phyloP scores from a whole-genome alignment of 176 grass and related monocot species.

The Zizania latifolia region DNA sequence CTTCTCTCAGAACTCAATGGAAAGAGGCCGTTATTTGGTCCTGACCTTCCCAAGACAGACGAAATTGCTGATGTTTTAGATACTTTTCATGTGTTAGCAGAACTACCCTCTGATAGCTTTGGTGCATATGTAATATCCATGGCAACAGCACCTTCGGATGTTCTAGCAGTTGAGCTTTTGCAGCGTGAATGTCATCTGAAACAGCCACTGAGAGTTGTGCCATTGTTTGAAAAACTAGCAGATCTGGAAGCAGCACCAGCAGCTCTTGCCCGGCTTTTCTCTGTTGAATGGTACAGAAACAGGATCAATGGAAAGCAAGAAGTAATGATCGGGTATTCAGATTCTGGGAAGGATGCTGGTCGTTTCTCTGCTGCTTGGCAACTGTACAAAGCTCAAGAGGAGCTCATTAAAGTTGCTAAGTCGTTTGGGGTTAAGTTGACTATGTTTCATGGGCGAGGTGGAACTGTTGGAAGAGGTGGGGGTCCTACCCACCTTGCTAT shows the following conservation, averaged over 20 bases:
- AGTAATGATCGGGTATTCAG: constrained; percentile 97
- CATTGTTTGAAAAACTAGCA: constrained; percentile 88
- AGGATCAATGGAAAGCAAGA: constrained; percentile 87
- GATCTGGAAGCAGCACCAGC: constrained; percentile 79
- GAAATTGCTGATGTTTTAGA: constrained; percentile 85
- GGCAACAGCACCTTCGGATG: constrained; percentile 90
- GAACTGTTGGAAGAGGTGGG: constrained; percentile 92
- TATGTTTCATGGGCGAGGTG: constrained; percentile 94
- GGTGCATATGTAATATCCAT: constrained; percentile 96
- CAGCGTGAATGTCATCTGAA: constrained; percentile 89
- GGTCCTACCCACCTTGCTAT: constrained; percentile 96
- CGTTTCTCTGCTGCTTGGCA: constrained; percentile 89
- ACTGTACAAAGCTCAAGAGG: constrained; percentile 85
- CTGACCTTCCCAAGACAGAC: constrained; percentile 75
- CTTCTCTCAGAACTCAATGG: constrained; percentile 86
- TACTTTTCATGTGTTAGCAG: constrained; percentile 80
- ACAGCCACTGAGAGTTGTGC: constrained; percentile 75
- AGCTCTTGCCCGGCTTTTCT: constrained; percentile 71
- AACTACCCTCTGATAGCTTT: constrained; percentile 86
- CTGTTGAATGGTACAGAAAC: constrained; percentile 81
- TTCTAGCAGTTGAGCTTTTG: constrained; percentile 88
- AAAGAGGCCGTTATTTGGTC: constrained; percentile 74
- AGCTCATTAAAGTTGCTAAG: constrained; percentile 87
- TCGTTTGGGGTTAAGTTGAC: constrained; percentile 69
- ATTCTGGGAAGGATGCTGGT: constrained; percentile 95